Base-by-base conservation (phyloP, 768 basidiomycete genomes). In the Tricholoma terreum region DNA sequence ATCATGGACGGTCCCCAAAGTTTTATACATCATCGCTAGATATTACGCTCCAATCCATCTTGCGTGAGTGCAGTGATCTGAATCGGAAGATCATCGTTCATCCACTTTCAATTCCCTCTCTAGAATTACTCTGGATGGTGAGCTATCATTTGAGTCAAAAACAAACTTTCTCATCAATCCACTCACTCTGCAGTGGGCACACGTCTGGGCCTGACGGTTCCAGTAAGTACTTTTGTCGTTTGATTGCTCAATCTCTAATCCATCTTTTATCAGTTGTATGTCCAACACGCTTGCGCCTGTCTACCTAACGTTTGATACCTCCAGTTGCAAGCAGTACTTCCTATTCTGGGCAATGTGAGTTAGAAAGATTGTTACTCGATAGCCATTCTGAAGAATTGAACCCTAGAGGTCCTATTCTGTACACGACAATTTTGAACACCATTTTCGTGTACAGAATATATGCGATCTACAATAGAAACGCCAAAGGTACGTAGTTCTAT, bases 311-410 rank as follows among this genome's bases (percentile, higher is more conserved):
- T 17, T 51, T 12, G 6, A 34, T 2, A 6, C 14, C 10, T 35
- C n/a, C n/a, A 51, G 50, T 19, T 51, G 50, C 35, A 34, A 35
- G 14, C 31, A 22, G 10, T 51, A 35, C 34, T 35, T 35, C 50
- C 33, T 51, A 38, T 51, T 51, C 50, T 51, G 31, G 21, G 50
- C 15, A 19, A 34, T 51, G 50, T 51, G 33, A 51, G 50, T 51
- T 9, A 2, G 15, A 3, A 48, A 27, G 8, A n/a, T 22, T 48
- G 27, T 19, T 30, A 7, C 27, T 27, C 6, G 5, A 6, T 27
- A 27, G 24, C 6, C 45, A 24, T 19, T 6, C 24, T 30, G 14
- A 48, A 48, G 45, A 15, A 24, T 27, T 15, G 38, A 8, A 40
- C 27, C 11, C 15, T 21, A 38, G 50, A 5, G 50, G 31, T 8